These are phyloP conservation scores for Favolaschia claudopus DNA, from an alignment of 768 basidiomycete genomes.

Conservation along the genomic window DNA sequence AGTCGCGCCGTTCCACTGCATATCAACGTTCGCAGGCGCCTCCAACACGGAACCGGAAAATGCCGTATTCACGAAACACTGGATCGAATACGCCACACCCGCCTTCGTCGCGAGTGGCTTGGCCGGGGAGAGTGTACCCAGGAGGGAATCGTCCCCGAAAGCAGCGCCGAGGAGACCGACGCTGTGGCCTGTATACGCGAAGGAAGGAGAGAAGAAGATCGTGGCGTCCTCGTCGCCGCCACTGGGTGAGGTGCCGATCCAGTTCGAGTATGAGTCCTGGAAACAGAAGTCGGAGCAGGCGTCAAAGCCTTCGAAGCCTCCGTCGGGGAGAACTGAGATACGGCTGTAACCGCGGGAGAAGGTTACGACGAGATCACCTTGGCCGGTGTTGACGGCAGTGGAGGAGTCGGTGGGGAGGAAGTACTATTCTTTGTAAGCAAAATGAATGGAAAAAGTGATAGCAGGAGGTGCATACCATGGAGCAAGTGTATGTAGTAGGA, in stretches of 20 bases:
- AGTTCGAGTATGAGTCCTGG: slow-evolving; percentile 12
- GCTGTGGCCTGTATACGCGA: slow-evolving; percentile 19
- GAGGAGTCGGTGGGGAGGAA: slow-evolving; percentile 16
- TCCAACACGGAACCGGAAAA: slow-evolving; percentile 43
- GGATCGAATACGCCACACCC: slow-evolving; percentile 47
- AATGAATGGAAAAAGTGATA: not conserved
- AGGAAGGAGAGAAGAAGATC: slow-evolving; percentile 19
- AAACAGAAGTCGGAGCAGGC: slow-evolving; percentile 20
- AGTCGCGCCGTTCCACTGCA: slow-evolving; percentile 51
- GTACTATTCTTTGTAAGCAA: slow-evolving; percentile 41
- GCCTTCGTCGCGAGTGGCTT: slow-evolving; percentile 41
- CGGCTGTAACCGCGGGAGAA: slow-evolving; percentile 21
- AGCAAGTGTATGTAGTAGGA: slow-evolving; percentile 55
- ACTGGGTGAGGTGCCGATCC: slow-evolving; percentile 15
- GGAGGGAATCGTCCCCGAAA: slow-evolving; percentile 3
- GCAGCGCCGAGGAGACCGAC: slow-evolving; percentile 20
- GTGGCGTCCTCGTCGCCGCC: slow-evolving; percentile 20
- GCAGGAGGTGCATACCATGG: slow-evolving; percentile 43
- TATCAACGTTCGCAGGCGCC: slow-evolving; percentile 44
- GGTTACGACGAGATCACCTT: slow-evolving; percentile 16
- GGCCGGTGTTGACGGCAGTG: slow-evolving; percentile 19
- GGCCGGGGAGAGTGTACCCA: slow-evolving; percentile 35
- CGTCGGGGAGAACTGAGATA: slow-evolving; percentile 15
- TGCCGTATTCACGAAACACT: slow-evolving; percentile 51
- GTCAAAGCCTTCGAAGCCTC: slow-evolving; percentile 19